Base-by-base conservation (phyloP, 2,329 filamentous ascomycete genomes). In the Epicoccum sorghinum region DNA sequence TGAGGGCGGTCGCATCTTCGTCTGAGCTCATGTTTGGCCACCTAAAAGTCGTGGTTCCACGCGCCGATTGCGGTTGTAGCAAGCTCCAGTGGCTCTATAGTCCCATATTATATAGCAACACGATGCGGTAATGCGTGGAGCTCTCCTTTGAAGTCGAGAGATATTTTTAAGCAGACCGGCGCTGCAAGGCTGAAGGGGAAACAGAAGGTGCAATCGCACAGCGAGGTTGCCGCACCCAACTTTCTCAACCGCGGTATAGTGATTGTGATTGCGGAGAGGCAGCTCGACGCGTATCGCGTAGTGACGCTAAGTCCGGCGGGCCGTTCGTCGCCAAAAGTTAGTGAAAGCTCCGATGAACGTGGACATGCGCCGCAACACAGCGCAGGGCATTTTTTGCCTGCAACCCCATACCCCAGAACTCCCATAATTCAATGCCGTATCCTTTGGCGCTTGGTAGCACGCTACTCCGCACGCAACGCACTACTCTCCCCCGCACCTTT, bases 11-110 rank as follows among this genome's bases (percentile, higher is more conserved):
- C 1, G 52, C 59, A 25, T 72, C 61, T 7, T 68, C 65, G 42
- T 68, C 64, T 12, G 61, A 66, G 25, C 63, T 68, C 69, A 72
- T 71, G n/a, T 4, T 3, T 37, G 36, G 42, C 30, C 41, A 12
- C 29, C 30, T 32, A 10, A 4, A 8, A 18, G n/a, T 4, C 3
- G 13, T 10, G 23, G 4, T 40, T 9, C 24, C 27, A 41, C 36
- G 46, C 30, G 41, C 38, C 7, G 35, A 13, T 12, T 13, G 29
- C 7, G 6, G 14, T 41, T 9, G 6, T 27, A 10, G 4, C n/a
- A 13, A 38, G 44, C 27, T 35, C 10, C 36, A 1, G 18, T 27
- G 12, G 35, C 33, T 45, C 18, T 23, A 32, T 14, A 8, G 7
- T 27, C 33, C 35, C 27, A 13, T 43, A 6, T 33, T 6, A 8